Evolutionary conservation across 78 protist species (phyloP).

Genomic region (Cyanophora paradoxa): DNA sequence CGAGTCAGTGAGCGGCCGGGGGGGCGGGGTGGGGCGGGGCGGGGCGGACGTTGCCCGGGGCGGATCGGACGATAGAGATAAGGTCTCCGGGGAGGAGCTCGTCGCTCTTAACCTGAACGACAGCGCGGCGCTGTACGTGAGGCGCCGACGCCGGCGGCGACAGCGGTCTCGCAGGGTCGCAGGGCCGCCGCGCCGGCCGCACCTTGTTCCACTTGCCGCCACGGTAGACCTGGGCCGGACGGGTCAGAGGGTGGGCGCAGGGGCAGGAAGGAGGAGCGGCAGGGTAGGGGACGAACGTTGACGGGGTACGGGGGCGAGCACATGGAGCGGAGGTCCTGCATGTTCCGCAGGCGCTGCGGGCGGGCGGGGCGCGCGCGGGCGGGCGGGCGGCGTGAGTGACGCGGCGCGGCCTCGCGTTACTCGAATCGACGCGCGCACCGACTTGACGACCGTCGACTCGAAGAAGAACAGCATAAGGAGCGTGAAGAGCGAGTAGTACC

Average conservation of each 20-base stretch:
- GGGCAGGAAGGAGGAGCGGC: background rate
- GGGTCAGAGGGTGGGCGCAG: too few species aligned
- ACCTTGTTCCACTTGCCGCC: too few species aligned
- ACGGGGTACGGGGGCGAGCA: background rate
- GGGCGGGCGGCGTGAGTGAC: background rate
- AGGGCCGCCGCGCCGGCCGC: too few species aligned
- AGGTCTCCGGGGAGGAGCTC: constrained; percentile 70
- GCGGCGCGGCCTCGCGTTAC: background rate
- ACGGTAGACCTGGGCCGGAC: too few species aligned
- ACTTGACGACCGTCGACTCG: constrained; percentile 84
- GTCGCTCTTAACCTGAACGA: too few species aligned
- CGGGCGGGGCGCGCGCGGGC: background rate
- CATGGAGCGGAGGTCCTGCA: constrained; percentile 29
- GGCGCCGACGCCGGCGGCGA: too few species aligned
- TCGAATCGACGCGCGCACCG: background rate
- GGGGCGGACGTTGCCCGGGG: too few species aligned
- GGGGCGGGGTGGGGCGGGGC: background rate
- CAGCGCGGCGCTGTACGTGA: too few species aligned
- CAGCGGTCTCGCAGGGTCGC: too few species aligned
- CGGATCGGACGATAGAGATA: constrained; percentile 28
- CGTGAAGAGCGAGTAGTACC: constrained; percentile 87
- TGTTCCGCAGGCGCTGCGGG: constrained; percentile 32
- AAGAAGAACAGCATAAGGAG: constrained; percentile 81
- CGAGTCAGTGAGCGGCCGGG: too few species aligned
- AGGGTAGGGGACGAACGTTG: background rate